Evolutionary conservation across 805 yeast species (phyloP), one percentile per base, ranked within the genome.

Genomic region (Pichia deserticola): DNA sequence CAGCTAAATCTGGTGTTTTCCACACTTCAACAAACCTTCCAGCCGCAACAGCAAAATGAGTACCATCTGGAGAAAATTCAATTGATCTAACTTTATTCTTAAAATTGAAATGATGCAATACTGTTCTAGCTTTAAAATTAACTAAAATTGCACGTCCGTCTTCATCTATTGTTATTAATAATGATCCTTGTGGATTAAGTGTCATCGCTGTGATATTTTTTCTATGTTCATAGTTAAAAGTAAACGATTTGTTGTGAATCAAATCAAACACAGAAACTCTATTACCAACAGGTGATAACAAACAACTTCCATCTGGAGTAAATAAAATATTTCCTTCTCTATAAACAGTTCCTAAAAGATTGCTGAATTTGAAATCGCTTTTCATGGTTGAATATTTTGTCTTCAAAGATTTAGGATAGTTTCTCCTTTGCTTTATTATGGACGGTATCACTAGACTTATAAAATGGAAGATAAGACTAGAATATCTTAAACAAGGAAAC

Each of bases 91-190:
- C 95, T 42, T 68, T 72, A 28, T 85, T 95, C 63, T 84, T 87
- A 72, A 93, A 93, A 64, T 90, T 93, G 75, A 93, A 89, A 68
- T 93, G 95, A 64, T 93, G 96, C 53, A 93, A 70, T 12, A 89
- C 97, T 1, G 88, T 83, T 55, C 95, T 77, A 28, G 95, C 76
- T 40, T 76, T 76, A 62, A 85, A 90, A 61, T 93, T 93, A 36
- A 87, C 96, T 52, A 93, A 73, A 43, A 93, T 89, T 20, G 96
- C 97, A 57, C 97, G 76, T 0, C 99, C 99, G 59, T 89, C 96
- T 46, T 76, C 83, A 62, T 95, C 99, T 1, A 92, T 87, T 2
- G 95, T 78, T 13, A 93, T 60, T 60, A 93, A 65, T 36, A 93
- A 73, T 0, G 95, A 84, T 11, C 84, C 88, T 60, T 88, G 96